Conservation (phyloP, 345 rosid species). For the Noccaea bulbosa region DNA sequence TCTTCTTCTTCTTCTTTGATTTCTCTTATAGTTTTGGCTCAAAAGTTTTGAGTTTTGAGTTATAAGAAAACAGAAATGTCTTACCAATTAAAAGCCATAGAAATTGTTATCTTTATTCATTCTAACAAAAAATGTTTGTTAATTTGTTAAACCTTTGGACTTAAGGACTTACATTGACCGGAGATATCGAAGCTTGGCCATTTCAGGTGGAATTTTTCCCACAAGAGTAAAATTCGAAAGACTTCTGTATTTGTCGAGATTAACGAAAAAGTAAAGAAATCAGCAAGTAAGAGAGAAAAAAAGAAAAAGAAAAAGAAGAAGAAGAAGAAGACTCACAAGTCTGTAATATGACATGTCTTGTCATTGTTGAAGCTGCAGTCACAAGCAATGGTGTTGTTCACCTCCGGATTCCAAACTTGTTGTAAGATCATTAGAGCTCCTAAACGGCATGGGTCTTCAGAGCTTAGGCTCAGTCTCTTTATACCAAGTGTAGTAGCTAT, state of each 20-base stretch:
- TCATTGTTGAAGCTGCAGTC: conserved; percentile 20
- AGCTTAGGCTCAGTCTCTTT: conserved; percentile 10
- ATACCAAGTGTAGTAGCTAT: conserved; percentile 40
- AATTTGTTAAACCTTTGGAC: neutral
- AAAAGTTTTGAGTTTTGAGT: too few species aligned
- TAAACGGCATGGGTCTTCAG: conserved; percentile 29
- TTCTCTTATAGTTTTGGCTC: too few species aligned
- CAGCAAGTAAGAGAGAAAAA: neutral
- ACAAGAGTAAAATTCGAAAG: neutral
- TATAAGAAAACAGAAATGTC: neutral
- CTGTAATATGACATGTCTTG: conserved; percentile 35
- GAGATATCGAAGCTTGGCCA: conserved; percentile 30
- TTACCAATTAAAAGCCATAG: conserved; percentile 5
- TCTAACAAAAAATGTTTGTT: neutral
- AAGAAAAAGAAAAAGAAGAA: neutral
- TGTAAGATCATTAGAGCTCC: conserved; percentile 8
- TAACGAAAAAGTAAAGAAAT: neutral
- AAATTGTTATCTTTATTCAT: neutral
- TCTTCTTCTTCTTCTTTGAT: too few species aligned
- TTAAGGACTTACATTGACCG: conserved; percentile 8
- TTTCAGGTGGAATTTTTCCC: conserved; percentile 25
- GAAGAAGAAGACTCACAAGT: conserved; percentile 26
- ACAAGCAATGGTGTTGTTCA: conserved; percentile 20
- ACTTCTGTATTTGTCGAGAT: conserved; percentile 10
- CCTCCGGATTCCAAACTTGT: neutral